Evolutionary conservation across 257 asterid species (phyloP).

Genomic region (Przewalskia tangutica): DNA sequence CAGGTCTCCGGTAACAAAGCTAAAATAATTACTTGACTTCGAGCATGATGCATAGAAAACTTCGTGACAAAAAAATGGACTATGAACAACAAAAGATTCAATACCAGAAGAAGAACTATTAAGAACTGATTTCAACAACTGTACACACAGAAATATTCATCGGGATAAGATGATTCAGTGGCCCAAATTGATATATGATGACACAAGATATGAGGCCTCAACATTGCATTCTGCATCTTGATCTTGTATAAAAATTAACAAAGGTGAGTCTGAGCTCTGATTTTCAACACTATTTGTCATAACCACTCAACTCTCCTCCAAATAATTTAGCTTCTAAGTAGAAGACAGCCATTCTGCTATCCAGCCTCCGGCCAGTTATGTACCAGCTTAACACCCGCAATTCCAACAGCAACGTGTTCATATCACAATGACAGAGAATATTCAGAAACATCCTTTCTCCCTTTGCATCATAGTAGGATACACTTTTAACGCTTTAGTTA

Average conservation of each 20-base stretch:
- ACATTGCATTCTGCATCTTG: neutral
- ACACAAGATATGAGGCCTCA: neutral
- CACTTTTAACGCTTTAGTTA: neutral
- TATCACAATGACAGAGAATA: neutral
- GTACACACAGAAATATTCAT: neutral
- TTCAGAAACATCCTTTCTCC: neutral
- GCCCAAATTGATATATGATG: neutral
- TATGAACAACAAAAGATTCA: neutral
- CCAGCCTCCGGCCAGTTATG: neutral
- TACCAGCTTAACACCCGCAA: neutral
- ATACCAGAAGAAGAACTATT: neutral
- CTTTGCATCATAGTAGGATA: neutral
- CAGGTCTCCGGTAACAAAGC: neutral
- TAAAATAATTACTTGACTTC: neutral
- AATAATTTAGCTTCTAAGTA: neutral
- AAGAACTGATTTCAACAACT: neutral
- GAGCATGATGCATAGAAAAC: neutral
- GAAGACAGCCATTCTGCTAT: neutral
- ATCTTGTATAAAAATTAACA: neutral
- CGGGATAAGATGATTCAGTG: neutral
- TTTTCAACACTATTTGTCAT: neutral
- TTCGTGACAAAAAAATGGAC: neutral
- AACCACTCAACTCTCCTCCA: neutral
- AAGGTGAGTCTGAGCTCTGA: neutral
- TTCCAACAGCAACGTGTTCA: neutral